A percentile compares a stretch with the other conserved stretches of the same genome.
phyloP scores from a whole-genome alignment of 2,329 filamentous ascomycete genomes.

The Verticillium albo-atrum region DNA sequence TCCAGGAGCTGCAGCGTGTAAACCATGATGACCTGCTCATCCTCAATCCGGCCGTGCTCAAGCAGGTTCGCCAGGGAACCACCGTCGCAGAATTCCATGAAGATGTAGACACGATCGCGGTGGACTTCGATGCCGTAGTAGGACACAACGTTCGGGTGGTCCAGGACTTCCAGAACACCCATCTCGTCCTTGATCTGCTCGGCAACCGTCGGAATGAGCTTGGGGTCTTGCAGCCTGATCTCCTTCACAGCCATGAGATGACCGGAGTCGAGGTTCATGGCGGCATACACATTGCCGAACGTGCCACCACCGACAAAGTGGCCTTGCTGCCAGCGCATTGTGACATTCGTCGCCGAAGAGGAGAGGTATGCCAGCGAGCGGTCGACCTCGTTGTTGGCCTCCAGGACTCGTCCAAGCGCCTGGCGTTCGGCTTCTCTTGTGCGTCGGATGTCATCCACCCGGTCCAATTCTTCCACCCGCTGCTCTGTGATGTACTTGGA shows the following conservation, averaged over 20 bases:
- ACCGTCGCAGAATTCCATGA: slow-evolving; percentile 98
- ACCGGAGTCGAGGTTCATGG: slow-evolving; percentile 93
- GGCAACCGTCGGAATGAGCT: slow-evolving; percentile 90
- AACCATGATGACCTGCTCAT: slow-evolving; percentile 96
- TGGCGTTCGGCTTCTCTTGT: slow-evolving; percentile 81
- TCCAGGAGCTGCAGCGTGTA: slow-evolving; percentile 93
- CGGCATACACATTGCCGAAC: slow-evolving; percentile 95
- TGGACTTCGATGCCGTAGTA: slow-evolving; percentile 99
- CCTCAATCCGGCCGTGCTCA: slow-evolving; percentile 94
- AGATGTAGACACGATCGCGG: slow-evolving; percentile 98
- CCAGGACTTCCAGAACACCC: slow-evolving; percentile 89
- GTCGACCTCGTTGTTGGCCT: slow-evolving; percentile 93
- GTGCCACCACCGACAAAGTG: slow-evolving; percentile 95
- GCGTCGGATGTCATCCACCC: slow-evolving; percentile 73
- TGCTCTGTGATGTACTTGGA: slow-evolving; percentile 68
- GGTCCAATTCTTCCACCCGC: slow-evolving; percentile 66
- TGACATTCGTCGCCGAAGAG: slow-evolving; percentile 90
- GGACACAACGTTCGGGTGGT: slow-evolving; percentile 96
- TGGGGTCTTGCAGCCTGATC: slow-evolving; percentile 93
- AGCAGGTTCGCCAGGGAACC: slow-evolving; percentile 85
- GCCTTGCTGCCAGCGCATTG: slow-evolving; percentile 97
- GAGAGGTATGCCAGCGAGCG: slow-evolving; percentile 91
- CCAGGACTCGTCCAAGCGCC: slow-evolving; percentile 82
- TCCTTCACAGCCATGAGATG: slow-evolving; percentile 99
- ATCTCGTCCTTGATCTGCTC: slow-evolving; percentile 95